Evolutionary conservation across 1,139 yeast genomes (phyloP).

Genomic region (Scheffersomyces titani): DNA sequence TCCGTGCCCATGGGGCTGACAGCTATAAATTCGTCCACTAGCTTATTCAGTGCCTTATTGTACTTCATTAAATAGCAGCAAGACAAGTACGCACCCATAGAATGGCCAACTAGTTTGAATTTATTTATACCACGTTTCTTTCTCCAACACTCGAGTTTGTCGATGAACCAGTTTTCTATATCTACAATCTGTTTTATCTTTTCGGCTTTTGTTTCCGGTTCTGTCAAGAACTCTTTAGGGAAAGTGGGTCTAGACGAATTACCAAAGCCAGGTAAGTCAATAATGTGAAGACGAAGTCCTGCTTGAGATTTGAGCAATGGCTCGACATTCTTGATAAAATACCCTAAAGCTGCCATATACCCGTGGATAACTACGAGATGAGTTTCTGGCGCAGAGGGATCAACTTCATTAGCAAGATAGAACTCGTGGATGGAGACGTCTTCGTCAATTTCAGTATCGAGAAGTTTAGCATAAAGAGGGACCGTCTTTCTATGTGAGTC

Average conservation of each 20-base stretch:
- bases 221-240: conserved; percentile 30
- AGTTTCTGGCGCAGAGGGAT: conserved; percentile 12
- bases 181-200: conserved; percentile 34
- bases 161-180: conserved; percentile 48
- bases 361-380: conserved; percentile 45
- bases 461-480: conserved; percentile 20
- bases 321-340: conserved; percentile 43
- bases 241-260: conserved; percentile 45
- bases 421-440: conserved; percentile 40
- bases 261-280: conserved; percentile 50
- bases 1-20: conserved; percentile 54
- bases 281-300: conserved; percentile 32
- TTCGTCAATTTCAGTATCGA: conserved; percentile 34
- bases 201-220: conserved; percentile 20
- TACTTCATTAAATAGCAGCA: conserved; percentile 46
- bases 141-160: conserved; percentile 42
- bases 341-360: conserved; percentile 51
- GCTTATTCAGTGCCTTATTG: conserved; percentile 17
- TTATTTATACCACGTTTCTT: conserved; percentile 19
- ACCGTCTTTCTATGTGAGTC: neutral
- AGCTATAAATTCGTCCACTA: conserved; percentile 32
- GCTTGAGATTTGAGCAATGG: conserved; percentile 32
- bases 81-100: conserved; percentile 48
- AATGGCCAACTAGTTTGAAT: conserved; percentile 41
- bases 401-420: conserved; percentile 27